Conservation (phyloP, 2,329 filamentous ascomycete genomes). For the Fusarium gaditjirri region DNA sequence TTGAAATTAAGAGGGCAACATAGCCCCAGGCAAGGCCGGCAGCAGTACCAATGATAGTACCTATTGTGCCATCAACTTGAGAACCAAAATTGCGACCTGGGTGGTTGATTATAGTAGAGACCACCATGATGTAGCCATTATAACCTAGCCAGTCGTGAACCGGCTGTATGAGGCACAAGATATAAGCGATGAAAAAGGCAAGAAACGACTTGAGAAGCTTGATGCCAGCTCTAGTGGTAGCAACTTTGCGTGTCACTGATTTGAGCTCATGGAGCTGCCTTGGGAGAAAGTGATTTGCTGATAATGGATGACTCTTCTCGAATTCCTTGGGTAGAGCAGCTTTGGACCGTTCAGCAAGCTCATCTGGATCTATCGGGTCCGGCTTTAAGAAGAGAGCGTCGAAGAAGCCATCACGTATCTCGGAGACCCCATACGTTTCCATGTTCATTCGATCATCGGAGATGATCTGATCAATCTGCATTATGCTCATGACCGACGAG, state of each 20-base stretch:
- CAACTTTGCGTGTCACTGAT: conserved; percentile 53
- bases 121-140: conserved; percentile 65
- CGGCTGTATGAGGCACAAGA: conserved; percentile 63
- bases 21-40: conserved; percentile 66
- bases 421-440: conserved; percentile 56
- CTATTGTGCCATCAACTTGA: conserved; percentile 65
- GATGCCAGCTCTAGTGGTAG: conserved; percentile 62
- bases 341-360: conserved; percentile 55
- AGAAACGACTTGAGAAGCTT: conserved; percentile 63
- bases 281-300: conserved; percentile 58
- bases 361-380: conserved; percentile 50
- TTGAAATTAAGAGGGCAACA: conserved; percentile 64
- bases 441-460: conserved; percentile 49
- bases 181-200: conserved; percentile 67
- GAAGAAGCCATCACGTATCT: conserved; percentile 60
- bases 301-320: conserved; percentile 59
- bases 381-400: conserved; percentile 60
- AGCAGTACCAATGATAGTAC: conserved; percentile 64
- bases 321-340: conserved; percentile 59
- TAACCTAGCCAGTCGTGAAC: conserved; percentile 62
- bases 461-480: conserved; percentile 50
- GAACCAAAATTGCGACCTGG: conserved; percentile 65
- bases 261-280: conserved; percentile 59
- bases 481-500: conserved; percentile 46
- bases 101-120: conserved; percentile 69